Evolutionary conservation across 441 rosid genomes (phyloP), one percentile per base, ranked within the genome.

Genomic region (Biscutella laevigata): DNA sequence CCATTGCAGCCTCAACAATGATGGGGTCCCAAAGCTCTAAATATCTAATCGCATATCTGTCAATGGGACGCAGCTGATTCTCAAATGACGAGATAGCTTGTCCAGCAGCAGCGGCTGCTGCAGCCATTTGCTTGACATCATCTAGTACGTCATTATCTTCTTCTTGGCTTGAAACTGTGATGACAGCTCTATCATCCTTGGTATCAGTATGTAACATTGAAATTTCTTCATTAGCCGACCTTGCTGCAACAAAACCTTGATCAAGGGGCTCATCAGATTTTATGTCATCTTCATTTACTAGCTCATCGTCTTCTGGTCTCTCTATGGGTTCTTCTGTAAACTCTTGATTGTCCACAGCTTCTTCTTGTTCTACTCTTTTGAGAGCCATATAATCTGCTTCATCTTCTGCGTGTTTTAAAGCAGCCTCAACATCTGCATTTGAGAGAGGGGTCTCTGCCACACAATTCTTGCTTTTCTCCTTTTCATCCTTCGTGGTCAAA

Each of bases 381-480:
- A 94, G 67, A 62, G 99, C 99, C 97, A 94, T 90, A 75, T 89
- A 94, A 76, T 94, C 99, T 70, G 97, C 99, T 71, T 94, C 99
- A 80, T 94, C 99, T 82, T 94, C 99, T 2, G 88, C 99, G 68
- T 76, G 68, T 71, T 94, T 87, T 53, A 94, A 71, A 66, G 97
- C 99, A 80, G 97, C 99, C 72, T 94, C 99, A 65, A 94, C 91
- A 67, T 94, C 99, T 36, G 88, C 95, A 72, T 77, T 80, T 40
- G 99, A 94, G 49, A 85, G 49, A 63, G 94, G 73, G 59, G 68
- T 73, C 49, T 80, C 89, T 10, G 46, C 63, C 60, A 76, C 89
- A 71, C 68, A 67, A 64, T 33, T 50, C 33, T 62, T 43, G 66
- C 34, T 62, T 69, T 76, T 83, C 3, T 17, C 20, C 65, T 74